Percentiles rank a stretch among this genome's conserved stretches.
phyloP scores from a whole-genome alignment of 768 basidiomycete genomes.

The Heimioporus sp. region DNA sequence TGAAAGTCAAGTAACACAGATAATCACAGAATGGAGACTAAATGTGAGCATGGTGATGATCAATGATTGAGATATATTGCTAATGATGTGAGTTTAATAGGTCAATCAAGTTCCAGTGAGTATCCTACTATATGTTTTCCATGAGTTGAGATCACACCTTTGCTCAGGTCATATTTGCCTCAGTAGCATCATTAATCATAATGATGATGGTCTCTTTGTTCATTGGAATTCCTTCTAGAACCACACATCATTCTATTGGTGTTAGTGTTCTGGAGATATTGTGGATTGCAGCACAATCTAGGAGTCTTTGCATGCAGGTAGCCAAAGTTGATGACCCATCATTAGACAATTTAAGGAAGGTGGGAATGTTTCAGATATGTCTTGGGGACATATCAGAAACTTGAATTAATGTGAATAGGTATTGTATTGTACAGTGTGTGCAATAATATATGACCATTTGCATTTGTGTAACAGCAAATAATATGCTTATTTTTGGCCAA shows the following conservation, averaged over 20 bases:
- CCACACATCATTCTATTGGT: not conserved
- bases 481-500: no score
- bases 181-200: not conserved
- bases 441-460: no score
- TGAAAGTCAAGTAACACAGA: constrained; percentile 6
- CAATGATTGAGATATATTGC: not conserved
- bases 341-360: not conserved
- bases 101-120: not conserved
- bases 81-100: not conserved
- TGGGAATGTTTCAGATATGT: not conserved
- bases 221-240: not conserved
- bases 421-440: no score
- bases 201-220: not conserved
- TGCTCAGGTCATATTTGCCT: not conserved
- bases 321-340: not conserved
- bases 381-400: not conserved
- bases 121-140: no score
- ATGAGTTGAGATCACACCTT: not conserved
- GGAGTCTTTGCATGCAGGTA: not conserved
- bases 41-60: constrained; percentile 5
- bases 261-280: not conserved
- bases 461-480: no score
- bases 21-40: constrained; percentile 7
- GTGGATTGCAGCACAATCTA: not conserved
- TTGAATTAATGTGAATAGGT: not conserved